A percentile compares a stretch with the other conserved stretches of the same genome.
phyloP scores from a whole-genome alignment of 139 green algal species.

The Chlamydomonas sp. region DNA sequence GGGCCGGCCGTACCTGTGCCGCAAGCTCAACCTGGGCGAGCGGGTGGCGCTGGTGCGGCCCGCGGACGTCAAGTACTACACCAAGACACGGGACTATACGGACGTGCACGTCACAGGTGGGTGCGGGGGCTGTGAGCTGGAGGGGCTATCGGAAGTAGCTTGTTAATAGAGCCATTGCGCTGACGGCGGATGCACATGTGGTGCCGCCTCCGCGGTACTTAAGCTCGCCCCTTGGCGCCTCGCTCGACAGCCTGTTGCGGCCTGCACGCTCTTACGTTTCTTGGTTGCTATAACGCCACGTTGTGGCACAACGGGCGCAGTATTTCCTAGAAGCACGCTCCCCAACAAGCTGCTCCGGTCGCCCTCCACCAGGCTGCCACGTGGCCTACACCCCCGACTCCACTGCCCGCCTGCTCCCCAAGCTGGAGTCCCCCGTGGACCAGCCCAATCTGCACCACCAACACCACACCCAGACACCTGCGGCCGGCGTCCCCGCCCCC shows the following conservation, averaged over 20 bases:
- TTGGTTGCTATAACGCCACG: too few species aligned
- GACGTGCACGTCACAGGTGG: slow-evolving; percentile 82
- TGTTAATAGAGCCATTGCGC: not conserved
- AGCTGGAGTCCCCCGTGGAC: too few species aligned
- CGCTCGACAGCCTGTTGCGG: too few species aligned
- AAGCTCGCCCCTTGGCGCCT: too few species aligned
- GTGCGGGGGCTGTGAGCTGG: not conserved
- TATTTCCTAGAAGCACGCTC: too few species aligned
- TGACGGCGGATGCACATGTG: too few species aligned
- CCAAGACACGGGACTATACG: slow-evolving; percentile 62
- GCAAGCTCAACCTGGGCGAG: slow-evolving; percentile 77
- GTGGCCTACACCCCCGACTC: slow-evolving; percentile 49
- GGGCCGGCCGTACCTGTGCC: slow-evolving; percentile 91
- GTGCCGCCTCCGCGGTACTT: too few species aligned
- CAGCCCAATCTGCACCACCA: too few species aligned
- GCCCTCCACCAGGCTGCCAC: slow-evolving; percentile 4
- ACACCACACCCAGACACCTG: too few species aligned
- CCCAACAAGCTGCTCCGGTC: not conserved
- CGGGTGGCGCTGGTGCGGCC: slow-evolving; percentile 78
- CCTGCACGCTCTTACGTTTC: too few species aligned
- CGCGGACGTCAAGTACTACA: slow-evolving; percentile 94
- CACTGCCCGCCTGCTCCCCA: not conserved
- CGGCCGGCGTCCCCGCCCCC: not conserved
- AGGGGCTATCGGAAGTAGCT: not conserved
- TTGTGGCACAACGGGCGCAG: too few species aligned